Percentiles rank a stretch among this genome's conserved stretches.
These are phyloP conservation scores for Coleophoma crateriformis DNA, from an alignment of 2,329 filamentous ascomycete species.

Conservation along the genomic window DNA sequence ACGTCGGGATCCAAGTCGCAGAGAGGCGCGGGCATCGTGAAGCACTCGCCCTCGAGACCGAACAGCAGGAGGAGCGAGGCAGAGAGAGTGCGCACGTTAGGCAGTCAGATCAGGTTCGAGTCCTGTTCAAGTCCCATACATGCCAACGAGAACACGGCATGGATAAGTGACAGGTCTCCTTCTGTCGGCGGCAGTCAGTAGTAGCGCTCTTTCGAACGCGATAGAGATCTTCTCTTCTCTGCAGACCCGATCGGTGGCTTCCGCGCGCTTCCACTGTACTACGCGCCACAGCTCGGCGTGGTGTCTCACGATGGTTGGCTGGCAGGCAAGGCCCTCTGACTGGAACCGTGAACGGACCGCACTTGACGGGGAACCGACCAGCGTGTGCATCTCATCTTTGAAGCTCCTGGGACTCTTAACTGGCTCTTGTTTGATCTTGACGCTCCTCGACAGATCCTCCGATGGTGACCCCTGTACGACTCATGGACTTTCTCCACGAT, in stretches of 20 bases:
- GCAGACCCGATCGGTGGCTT: neutral
- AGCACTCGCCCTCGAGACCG: neutral
- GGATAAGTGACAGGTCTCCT: neutral
- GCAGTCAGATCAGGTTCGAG: neutral
- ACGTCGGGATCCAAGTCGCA: neutral
- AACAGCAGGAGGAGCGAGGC: neutral
- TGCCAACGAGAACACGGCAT: neutral
- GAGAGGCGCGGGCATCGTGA: neutral
- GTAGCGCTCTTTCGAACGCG: no score
- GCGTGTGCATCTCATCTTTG: constrained; percentile 20
- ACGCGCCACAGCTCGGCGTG: neutral
- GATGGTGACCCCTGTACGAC: constrained; percentile 2
- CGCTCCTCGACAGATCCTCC: constrained; percentile 1
- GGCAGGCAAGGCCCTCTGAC: neutral
- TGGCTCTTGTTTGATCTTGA: constrained; percentile 13
- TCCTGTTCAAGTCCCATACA: neutral
- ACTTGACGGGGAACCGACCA: neutral
- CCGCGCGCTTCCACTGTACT: neutral
- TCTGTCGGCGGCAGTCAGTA: neutral
- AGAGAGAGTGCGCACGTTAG: neutral
- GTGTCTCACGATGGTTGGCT: neutral
- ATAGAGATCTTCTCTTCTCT: neutral
- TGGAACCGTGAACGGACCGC: neutral
- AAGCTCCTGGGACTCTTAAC: constrained; percentile 11
- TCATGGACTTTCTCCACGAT: constrained; percentile 10